Percentiles rank a stretch among this genome's conserved stretches.
Evolutionary conservation across 257 asterid species (phyloP).

Genomic region (Linaria vulgaris): DNA sequence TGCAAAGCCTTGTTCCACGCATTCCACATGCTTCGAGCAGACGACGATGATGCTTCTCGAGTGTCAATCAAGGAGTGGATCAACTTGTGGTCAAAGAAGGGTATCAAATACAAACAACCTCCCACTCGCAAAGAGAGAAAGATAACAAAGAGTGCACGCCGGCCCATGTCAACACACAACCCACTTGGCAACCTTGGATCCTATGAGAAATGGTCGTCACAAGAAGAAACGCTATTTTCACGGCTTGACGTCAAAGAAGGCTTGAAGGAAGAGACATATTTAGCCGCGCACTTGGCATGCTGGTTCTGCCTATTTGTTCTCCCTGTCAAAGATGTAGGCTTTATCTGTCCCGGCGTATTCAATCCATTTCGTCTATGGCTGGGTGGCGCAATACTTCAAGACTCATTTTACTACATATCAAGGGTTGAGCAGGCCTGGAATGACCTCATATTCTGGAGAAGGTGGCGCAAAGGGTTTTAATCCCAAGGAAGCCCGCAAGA

Average conservation of each 20-base stretch:
- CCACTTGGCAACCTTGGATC: not conserved
- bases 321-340: not conserved
- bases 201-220: not conserved
- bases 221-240: not conserved
- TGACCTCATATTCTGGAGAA: too few relatives aligned
- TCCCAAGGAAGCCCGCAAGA: too few relatives aligned
- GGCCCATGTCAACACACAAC: not conserved
- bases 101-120: not conserved
- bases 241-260: not conserved
- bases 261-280: not conserved
- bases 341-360: not conserved
- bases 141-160: not conserved
- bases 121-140: not conserved
- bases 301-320: not conserved
- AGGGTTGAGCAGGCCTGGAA: too few relatives aligned
- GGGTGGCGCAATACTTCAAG: too few relatives aligned
- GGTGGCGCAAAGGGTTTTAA: too few relatives aligned
- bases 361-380: too few relatives aligned
- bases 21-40: not conserved
- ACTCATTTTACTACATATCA: too few relatives aligned
- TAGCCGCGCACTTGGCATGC: not conserved
- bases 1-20: not conserved
- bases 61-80: not conserved
- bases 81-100: not conserved
- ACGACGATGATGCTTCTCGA: not conserved